These are phyloP conservation scores for Tulasnella sp. DNA, from an alignment of 768 basidiomycete genomes.

Conservation along the genomic window DNA sequence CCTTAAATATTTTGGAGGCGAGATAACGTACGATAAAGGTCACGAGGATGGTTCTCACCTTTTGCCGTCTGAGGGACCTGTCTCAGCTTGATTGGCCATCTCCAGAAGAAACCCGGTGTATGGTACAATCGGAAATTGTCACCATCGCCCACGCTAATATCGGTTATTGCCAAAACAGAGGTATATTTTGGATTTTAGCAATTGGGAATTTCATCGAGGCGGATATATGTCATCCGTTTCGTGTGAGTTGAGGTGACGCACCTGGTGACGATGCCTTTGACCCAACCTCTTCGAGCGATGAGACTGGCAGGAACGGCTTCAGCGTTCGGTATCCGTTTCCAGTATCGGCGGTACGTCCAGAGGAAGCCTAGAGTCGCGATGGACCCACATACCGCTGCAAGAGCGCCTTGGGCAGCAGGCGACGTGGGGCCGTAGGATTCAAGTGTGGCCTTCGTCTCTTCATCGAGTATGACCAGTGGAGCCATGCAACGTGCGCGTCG, in stretches of 20 bases:
- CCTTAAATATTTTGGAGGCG: background rate
- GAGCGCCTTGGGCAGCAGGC: background rate
- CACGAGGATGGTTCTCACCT: conserved; percentile 34
- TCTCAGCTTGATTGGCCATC: conserved; percentile 61
- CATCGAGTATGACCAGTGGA: no score
- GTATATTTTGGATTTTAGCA: no score
- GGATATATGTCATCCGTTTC: no score
- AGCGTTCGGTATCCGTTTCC: conserved; percentile 27
- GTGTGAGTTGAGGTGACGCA: no score
- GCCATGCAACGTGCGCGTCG: no score
- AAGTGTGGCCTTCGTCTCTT: no score
- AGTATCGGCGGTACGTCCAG: conserved; percentile 18
- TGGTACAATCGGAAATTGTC: conserved; percentile 88
- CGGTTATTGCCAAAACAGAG: no score
- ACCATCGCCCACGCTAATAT: conserved; percentile 61
- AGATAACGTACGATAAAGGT: background rate
- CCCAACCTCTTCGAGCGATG: conserved; percentile 47
- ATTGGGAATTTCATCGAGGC: no score
- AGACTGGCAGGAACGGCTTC: conserved; percentile 47
- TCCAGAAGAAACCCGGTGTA: conserved; percentile 65
- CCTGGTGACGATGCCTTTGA: conserved; percentile 76
- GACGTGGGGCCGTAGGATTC: background rate
- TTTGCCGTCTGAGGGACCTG: conserved; percentile 45
- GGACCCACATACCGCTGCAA: conserved; percentile 14
- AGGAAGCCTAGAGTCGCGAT: conserved; percentile 20